phyloP scores from a whole-genome alignment of 2,329 filamentous ascomycete species.

The Aspergillus japonicus region DNA sequence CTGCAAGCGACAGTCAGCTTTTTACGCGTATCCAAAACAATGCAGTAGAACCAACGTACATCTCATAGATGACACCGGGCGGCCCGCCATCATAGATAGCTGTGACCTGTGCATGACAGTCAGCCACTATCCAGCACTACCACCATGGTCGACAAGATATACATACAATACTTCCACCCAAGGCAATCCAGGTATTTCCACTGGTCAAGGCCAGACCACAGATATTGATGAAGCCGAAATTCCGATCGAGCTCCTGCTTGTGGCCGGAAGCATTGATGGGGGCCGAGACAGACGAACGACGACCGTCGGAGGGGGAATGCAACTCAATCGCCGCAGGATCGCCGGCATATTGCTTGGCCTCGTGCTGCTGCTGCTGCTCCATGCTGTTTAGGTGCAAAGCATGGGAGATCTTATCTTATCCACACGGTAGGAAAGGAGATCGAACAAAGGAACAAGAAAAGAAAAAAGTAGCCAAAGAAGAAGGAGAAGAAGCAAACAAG shows the following conservation, averaged over 20 bases:
- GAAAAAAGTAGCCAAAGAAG: too few species aligned
- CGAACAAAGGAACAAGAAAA: too few species aligned
- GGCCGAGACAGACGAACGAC: conserved; percentile 35
- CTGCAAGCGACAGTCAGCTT: conserved; percentile 22
- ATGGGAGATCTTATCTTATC: neutral
- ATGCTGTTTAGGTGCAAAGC: neutral
- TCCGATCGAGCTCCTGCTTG: conserved; percentile 61
- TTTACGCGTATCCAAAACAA: neutral
- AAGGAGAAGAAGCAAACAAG: neutral
- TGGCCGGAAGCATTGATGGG: conserved; percentile 62
- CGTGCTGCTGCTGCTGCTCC: neutral
- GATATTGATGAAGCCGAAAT: conserved; percentile 60
- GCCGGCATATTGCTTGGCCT: conserved; percentile 4
- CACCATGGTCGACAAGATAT: neutral
- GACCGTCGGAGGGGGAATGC: conserved; percentile 21
- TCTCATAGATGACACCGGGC: conserved; percentile 62
- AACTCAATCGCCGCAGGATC: neutral
- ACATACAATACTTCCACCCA: conserved; percentile 60
- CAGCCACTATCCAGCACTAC: neutral
- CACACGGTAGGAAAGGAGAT: neutral
- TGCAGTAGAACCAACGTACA: conserved; percentile 33
- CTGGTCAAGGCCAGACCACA: conserved; percentile 61
- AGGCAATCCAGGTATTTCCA: conserved; percentile 64
- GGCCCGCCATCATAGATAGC: conserved; percentile 62
- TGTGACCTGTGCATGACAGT: conserved; percentile 35